Percentiles rank a stretch among this genome's conserved stretches.
Conservation (phyloP, 306 rosid species). For the Cucumis cinereus region DNA sequence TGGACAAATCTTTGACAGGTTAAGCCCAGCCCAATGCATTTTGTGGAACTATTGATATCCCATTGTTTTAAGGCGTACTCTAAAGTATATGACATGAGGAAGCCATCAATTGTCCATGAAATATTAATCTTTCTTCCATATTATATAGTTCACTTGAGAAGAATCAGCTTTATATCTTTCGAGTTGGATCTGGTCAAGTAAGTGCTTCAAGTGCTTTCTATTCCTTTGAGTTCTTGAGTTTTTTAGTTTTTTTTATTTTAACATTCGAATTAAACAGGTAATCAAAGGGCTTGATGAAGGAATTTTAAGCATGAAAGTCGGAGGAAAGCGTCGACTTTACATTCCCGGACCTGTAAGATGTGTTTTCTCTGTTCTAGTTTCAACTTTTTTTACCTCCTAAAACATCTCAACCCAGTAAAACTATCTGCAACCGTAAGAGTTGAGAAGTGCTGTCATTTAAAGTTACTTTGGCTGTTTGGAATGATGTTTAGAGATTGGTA, state of each 20-base stretch:
- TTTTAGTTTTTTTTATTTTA: neutral
- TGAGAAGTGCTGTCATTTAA: neutral
- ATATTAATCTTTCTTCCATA: neutral
- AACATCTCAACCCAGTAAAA: neutral
- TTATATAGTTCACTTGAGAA: constrained; percentile 80
- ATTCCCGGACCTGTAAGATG: constrained; percentile 80
- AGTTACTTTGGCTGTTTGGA: neutral
- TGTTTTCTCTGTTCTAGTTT: constrained; percentile 5
- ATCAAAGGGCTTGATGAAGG: constrained; percentile 98
- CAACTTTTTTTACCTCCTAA: neutral
- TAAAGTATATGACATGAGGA: neutral
- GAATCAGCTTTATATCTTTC: constrained; percentile 64
- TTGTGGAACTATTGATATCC: neutral
- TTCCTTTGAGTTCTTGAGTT: neutral
- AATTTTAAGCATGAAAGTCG: constrained; percentile 66
- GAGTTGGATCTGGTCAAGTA: constrained; percentile 92
- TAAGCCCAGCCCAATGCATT: neutral
- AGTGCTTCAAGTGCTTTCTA: neutral
- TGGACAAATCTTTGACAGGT: constrained; percentile 97
- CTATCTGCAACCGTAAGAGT: neutral
- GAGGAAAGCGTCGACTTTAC: constrained; percentile 85
- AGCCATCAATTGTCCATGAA: neutral
- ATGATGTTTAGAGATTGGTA: neutral
- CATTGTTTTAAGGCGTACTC: neutral
- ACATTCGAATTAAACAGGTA: constrained; percentile 42